phyloP scores from a whole-genome alignment of 768 basidiomycete genomes.

The Boletus edulis region DNA sequence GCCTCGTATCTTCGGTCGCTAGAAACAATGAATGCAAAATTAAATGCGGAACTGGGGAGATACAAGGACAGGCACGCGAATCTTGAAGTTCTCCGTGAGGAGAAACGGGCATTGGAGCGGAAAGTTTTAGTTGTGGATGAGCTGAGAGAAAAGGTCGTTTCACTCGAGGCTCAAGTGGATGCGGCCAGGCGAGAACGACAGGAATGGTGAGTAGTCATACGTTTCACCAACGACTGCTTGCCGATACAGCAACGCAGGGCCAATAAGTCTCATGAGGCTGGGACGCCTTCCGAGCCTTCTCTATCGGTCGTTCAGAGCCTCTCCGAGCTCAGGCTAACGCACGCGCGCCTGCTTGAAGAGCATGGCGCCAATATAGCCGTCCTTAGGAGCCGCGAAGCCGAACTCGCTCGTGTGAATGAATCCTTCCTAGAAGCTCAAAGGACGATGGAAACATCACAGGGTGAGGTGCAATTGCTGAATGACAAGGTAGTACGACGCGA shows the following conservation, averaged over 20 bases:
- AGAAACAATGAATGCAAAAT: slow-evolving; percentile 55
- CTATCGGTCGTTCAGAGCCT: slow-evolving; percentile 58
- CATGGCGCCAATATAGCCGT: slow-evolving; percentile 57
- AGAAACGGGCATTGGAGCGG: slow-evolving; percentile 62
- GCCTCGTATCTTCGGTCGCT: slow-evolving; percentile 57
- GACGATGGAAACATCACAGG: slow-evolving; percentile 33
- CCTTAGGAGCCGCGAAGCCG: slow-evolving; percentile 51
- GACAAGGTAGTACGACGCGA: slow-evolving; percentile 39
- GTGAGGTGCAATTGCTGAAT: slow-evolving; percentile 37
- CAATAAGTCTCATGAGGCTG: slow-evolving; percentile 32
- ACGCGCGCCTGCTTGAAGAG: slow-evolving; percentile 65
- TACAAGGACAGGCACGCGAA: slow-evolving; percentile 57
- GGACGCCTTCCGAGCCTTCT: slow-evolving; percentile 44
- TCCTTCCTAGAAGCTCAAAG: slow-evolving; percentile 37
- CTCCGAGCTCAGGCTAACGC: slow-evolving; percentile 55
- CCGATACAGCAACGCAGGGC: slow-evolving; percentile 32
- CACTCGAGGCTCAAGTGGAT: slow-evolving; percentile 64
- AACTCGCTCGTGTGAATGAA: slow-evolving; percentile 41
- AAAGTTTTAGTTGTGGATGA: slow-evolving; percentile 51
- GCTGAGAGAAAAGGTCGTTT: slow-evolving; percentile 52
- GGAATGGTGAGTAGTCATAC: slow-evolving; percentile 45
- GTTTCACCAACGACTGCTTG: not conserved
- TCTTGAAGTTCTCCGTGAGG: slow-evolving; percentile 70
- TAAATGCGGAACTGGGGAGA: slow-evolving; percentile 50
- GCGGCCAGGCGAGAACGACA: slow-evolving; percentile 55